Evolutionary conservation across 2,329 filamentous ascomycete genomes (phyloP), one percentile per base, ranked within the genome.

Genomic region (Colletotrichum sidae): DNA sequence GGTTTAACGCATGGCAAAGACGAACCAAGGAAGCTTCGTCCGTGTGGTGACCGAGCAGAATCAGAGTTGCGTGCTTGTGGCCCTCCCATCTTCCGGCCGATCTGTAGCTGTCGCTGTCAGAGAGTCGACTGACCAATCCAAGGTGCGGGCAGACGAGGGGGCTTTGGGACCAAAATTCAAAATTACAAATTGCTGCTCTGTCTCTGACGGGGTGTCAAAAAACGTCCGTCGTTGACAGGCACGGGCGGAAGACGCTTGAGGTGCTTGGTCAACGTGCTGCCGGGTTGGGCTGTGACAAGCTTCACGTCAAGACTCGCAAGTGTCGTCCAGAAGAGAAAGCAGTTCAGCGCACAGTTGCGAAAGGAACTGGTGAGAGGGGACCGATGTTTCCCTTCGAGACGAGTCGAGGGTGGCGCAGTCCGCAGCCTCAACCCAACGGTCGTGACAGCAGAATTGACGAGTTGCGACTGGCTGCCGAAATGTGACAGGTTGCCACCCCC

Each of bases 381-480:
- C 50, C 55, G 58, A 65, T 62, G 62, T 62, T 62, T 62, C 62
- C 52, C 52, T 55, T 56, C 52, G 52, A 50, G 47, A 62, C 62
- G 53, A 34, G 58, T 62, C 62, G 49, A 37, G 47, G 58, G 58
- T 65, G 62, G 62, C 58, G 62, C 52, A 53, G 46, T 65, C 52
- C 15, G 58, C 49, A 60, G 35, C 42, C n/a, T 9, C 42, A 6
- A 45, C 13, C 42, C 39, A 65, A 65, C 62, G 62, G 52, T 45
- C 49, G 51, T 65, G 62, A 49, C 62, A 65, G 59, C 35, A 52
- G 38, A 65, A 41, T 49, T 41, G 39, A 47, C 46, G 47, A 62
- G 59, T 56, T 65, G 62, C 62, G 62, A 65, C 62, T 65, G 62
- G 62, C 58, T 65, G 58, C 49, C 62, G 54, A 7, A 58, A 62